These are phyloP conservation scores for Aquilaria yunnanensis DNA, from an alignment of 345 rosid species.

Conservation along the genomic window DNA sequence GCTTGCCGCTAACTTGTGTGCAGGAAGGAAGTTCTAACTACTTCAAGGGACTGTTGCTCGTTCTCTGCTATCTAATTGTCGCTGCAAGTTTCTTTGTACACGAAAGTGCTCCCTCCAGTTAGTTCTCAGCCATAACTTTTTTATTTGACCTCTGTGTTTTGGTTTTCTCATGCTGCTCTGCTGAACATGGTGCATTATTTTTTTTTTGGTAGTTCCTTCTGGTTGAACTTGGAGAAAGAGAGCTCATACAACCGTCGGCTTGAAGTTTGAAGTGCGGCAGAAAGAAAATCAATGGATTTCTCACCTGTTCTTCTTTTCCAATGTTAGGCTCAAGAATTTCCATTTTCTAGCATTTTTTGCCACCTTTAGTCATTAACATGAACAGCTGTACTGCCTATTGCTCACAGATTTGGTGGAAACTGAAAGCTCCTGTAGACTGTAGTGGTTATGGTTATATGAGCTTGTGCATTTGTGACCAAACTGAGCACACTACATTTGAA, in stretches of 20 bases:
- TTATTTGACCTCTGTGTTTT: neutral
- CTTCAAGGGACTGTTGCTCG: slow-evolving; percentile 73
- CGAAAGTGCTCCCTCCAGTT: slow-evolving; percentile 26
- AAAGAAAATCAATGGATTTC: too few species aligned
- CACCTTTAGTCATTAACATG: too few species aligned
- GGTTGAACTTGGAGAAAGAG: neutral
- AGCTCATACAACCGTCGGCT: neutral
- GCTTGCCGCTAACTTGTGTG: neutral
- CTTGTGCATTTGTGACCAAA: too few species aligned
- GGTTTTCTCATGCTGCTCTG: neutral
- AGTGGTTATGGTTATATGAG: too few species aligned
- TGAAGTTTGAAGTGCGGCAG: neutral
- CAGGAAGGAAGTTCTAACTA: slow-evolving; percentile 83
- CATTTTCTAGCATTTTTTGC: too few species aligned
- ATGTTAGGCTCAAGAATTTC: too few species aligned
- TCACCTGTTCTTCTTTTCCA: too few species aligned
- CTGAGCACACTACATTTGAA: too few species aligned
- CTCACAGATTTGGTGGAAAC: too few species aligned
- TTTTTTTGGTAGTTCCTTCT: neutral
- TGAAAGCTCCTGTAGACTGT: too few species aligned
- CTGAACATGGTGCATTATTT: neutral
- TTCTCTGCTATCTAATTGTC: slow-evolving; percentile 63
- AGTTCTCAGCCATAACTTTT: slow-evolving; percentile 5
- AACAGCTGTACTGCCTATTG: too few species aligned
- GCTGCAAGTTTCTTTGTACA: slow-evolving; percentile 82